Evolutionary conservation across 148 eudicot genomes (phyloP).

Genomic region (Nyssa sinensis): DNA sequence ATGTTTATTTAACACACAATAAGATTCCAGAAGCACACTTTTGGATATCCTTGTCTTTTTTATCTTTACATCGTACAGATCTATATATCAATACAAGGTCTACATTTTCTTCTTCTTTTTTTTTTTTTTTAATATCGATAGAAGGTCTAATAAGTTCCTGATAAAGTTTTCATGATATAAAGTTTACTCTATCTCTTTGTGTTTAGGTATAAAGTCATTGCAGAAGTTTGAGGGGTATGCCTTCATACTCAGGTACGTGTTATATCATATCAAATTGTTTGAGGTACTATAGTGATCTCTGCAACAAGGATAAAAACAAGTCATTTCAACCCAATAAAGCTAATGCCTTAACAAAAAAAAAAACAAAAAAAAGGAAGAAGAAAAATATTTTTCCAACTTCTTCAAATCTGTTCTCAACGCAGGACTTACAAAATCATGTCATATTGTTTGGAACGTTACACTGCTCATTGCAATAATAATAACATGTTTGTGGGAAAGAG

Average conservation of each 20-base stretch:
- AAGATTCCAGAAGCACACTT: background rate
- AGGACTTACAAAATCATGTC: no score
- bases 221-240: background rate
- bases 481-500: background rate
- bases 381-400: background rate
- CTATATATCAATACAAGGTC: no score
- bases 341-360: no score
- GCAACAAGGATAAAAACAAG: background rate
- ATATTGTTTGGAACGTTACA: no score
- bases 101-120: no score
- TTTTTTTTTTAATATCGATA: background rate
- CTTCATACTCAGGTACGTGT: background rate
- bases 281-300: no score
- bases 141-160: background rate
- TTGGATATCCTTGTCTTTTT: no score
- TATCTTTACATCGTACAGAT: no score
- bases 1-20: no score
- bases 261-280: background rate
- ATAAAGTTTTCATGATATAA: background rate
- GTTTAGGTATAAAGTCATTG: background rate
- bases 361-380: no score
- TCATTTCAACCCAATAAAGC: background rate
- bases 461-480: background rate
- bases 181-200: background rate
- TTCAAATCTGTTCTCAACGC: no score